A percentile compares a stretch with the other conserved stretches of the same genome.
phyloP scores from a whole-genome alignment of 768 basidiomycete species.

The Tricholoma furcatifolium region DNA sequence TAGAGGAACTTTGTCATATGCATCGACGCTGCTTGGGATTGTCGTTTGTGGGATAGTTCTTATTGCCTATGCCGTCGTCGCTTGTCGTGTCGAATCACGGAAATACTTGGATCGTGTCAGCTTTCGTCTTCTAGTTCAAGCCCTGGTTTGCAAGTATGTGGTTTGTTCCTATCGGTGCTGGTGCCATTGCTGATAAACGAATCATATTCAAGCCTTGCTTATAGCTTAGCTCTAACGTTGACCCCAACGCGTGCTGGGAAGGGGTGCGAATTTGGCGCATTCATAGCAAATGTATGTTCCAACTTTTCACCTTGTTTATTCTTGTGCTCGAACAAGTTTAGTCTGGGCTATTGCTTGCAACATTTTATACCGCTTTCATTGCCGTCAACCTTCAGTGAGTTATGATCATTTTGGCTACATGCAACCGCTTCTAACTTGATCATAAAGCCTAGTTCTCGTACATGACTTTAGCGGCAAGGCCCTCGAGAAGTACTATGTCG shows the following conservation, averaged over 20 bases:
- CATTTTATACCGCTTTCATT: not conserved
- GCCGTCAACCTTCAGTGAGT: not conserved
- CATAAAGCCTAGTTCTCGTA: too few relatives aligned
- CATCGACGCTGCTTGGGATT: slow-evolving; percentile 15
- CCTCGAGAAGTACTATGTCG: too few relatives aligned
- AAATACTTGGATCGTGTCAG: slow-evolving; percentile 21
- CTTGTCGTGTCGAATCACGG: slow-evolving; percentile 4
- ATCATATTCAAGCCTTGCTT: slow-evolving; percentile 10
- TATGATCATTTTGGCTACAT: too few relatives aligned
- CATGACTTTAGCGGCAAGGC: too few relatives aligned
- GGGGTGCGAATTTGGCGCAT: slow-evolving; percentile 17
- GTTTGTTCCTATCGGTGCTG: too few relatives aligned
- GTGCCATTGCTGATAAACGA: not conserved
- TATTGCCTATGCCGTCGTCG: slow-evolving; percentile 13
- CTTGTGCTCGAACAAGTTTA: not conserved
- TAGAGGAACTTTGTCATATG: not conserved
- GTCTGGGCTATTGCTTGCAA: not conserved
- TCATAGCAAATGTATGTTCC: slow-evolving; percentile 14
- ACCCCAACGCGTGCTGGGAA: slow-evolving; percentile 14
- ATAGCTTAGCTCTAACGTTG: slow-evolving; percentile 16
- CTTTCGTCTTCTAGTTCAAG: slow-evolving; percentile 20
- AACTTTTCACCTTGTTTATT: not conserved
- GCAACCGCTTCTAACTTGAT: too few relatives aligned
- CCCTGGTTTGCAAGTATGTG: slow-evolving; percentile 20
- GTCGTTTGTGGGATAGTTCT: slow-evolving; percentile 16